Base-by-base conservation (phyloP, 192 early-diverging fungal species). In the Chytriomyces sp. region DNA sequence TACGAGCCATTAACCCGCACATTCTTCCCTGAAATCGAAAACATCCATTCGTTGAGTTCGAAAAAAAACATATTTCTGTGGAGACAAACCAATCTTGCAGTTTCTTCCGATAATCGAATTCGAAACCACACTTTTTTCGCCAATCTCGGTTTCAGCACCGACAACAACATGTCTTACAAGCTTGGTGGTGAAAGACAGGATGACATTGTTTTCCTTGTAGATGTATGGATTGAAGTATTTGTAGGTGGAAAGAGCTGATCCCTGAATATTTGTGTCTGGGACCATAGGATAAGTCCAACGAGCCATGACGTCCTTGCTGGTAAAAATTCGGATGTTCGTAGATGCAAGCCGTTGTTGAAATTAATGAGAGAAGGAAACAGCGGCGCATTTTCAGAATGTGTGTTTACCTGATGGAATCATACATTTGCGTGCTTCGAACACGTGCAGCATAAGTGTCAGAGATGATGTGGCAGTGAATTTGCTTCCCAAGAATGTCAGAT, bases 281-380 rank as follows among this genome's bases (percentile, higher is more conserved):
- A 94, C 93, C 77, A 99, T 84, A 7, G 97, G 96, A 81, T 93
- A 99, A n/a, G 92, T 89, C 95, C 95, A 97, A 46, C 97, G 87
- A 0, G 88, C 88, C 60, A 99, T 84, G 45, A 99, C 84, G 82
- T 99, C 96, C 73, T 92, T 90, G 77, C 91, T 91, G 61, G 35
- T 23, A 7, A 49, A 49, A 35, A 3, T 35, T 35, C 35, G 1
- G 35, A 2, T 35, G 2, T 35, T 35, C 35, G 35, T 4, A 35
- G 35, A 35, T 35, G 35, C 35, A 35, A 35, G 28, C 0, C 35
- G 35, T 35, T 35, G 35, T 35, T 35, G 35, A 82, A 63, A 24
- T 23, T 2, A n/a, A 64, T 35, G n/a, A 10, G 20, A 50, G 64
- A 45, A n/a, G 59, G 13, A 57, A 82, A 91, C 35, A 35, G 35